Evolutionary conservation across 257 asterid species (phyloP), one percentile per base, ranked within the genome.

Genomic region (Petunia axillaris): DNA sequence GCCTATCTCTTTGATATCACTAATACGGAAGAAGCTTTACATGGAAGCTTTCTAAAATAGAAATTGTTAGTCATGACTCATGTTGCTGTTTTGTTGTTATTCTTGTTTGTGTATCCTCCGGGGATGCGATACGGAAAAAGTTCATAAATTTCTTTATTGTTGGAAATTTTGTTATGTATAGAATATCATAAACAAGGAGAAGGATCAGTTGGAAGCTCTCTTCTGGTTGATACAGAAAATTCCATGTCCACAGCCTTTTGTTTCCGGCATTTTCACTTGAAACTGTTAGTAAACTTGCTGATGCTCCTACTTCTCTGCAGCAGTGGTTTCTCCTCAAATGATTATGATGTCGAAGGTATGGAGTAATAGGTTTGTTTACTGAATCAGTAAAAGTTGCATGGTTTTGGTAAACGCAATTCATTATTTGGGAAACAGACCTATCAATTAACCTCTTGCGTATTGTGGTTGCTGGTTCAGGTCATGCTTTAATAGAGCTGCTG

Each of bases 261-360:
- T 4, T 14, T 77, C 64, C 25, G 81, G 78, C 81, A 78, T 66
- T 64, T 85, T 66, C 58, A 66, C 11, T 74, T 85, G 77, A 82
- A 81, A 77, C 78, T 65, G 46, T 84, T 63, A 37, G 84, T 86
- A 74, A 65, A 63, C 65, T 65, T 84, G 62, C 63, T 86, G 63
- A 41, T 87, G 68, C 85, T 94, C 83, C 85, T 88, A 78, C 75
- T 87, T 64, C 77, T 89, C 77, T 87, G 83, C 57, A 79, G 81
- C 75, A 63, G 85, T 75, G 87, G 81, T 85, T 78, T 50, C 58
- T 90, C 90, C 65, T 83, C 91, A 68, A 87, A 85, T 74, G 63
- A 87, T 62, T 89, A 92, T 53, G 87, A 94, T 85, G 68, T 86
- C 63, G 97, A 94, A 91, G 97, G 98, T 94, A 86, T 10, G 59